Base-by-base conservation (phyloP, 495 filamentous ascomycete species). In the Astrothelium macrocarpum region DNA sequence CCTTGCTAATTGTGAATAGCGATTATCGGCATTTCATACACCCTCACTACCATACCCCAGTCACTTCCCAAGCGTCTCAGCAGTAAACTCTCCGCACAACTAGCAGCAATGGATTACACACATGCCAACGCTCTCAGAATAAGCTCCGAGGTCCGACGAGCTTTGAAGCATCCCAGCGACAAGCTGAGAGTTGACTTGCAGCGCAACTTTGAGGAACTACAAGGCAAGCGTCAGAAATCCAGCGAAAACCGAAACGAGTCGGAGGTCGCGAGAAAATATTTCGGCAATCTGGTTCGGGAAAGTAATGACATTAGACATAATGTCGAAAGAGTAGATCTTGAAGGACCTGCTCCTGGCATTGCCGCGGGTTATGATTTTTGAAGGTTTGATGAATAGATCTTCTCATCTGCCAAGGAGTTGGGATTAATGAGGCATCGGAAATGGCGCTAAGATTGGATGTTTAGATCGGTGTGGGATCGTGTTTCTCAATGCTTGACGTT, bases 31-130 rank as follows among this genome's bases (percentile, higher is more conserved):
- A 78, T 85, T 14, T 86, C 83, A 62, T 97, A 95, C 72, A 78
- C 94, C 62, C 80, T 97, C 64, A 83, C 85, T 59, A 87, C 91
- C 61, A 93, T 98, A 66, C 94, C 94, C 1, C 79, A 84, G 49
- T 90, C 94, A 11, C 87, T 98, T 11, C 94, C 94, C 42, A 85
- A 87, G 62, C 91, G 93, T 34, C 84, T 98, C 20, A 88, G 85
- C 58, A 81, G 79, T 73, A 97, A 96, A 77, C 90, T 98, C 69
- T 84, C 88, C 11, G 76, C 82, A 43, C 86, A 87, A 68, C 87
- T 98, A 31, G 78, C 80, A 26, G 80, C 84, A 25, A 85, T 95
- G 71, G 94, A 98, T 77, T 98, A 97, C 72, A 87, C 91, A 12
- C 95, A 98, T 75, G 75, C 82, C 64, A 98, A 98, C 78, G 82